A percentile compares a stretch with the other conserved stretches of the same genome.
phyloP scores from a whole-genome alignment of 805 yeast species.

The Maudiozyma serrabonitensis region DNA sequence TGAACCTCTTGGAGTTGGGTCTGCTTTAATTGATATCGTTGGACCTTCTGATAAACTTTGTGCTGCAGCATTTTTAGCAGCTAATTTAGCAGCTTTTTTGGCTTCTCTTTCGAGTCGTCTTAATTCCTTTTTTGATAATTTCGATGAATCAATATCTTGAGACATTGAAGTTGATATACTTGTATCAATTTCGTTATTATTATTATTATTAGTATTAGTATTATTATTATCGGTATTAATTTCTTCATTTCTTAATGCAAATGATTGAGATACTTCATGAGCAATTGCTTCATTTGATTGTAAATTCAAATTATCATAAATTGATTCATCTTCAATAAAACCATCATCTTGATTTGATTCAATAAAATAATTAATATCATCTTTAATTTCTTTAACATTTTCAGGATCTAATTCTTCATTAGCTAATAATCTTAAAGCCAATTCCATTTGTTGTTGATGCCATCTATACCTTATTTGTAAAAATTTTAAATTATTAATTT shows the following conservation, averaged over 20 bases:
- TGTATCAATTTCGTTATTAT: not conserved
- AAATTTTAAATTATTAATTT: conserved; percentile 45
- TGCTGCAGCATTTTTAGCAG: conserved; percentile 19
- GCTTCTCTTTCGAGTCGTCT: conserved; percentile 29
- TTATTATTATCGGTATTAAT: conserved; percentile 13
- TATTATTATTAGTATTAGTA: not conserved
- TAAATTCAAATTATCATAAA: conserved; percentile 74
- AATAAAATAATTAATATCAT: conserved; percentile 84
- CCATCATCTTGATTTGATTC: conserved; percentile 88
- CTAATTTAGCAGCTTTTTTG: conserved; percentile 27
- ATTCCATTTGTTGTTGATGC: conserved; percentile 75
- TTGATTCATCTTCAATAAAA: conserved; percentile 88
- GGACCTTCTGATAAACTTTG: conserved; percentile 9
- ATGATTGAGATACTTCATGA: conserved; percentile 38
- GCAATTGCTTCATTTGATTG: conserved; percentile 47
- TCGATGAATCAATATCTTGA: conserved; percentile 11
- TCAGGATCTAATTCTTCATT: conserved; percentile 76
- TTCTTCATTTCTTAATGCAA: conserved; percentile 24
- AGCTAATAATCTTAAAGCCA: conserved; percentile 66
- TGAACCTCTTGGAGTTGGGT: not conserved
- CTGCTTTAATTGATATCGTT: conserved; percentile 6
- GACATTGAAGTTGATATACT: not conserved
- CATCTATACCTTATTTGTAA: conserved; percentile 61
- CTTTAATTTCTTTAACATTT: conserved; percentile 63
- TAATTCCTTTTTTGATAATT: conserved; percentile 27